Evolutionary conservation across 768 basidiomycete species (phyloP), one percentile per base, ranked within the genome.

Genomic region (Mycena olivaceomarginata): DNA sequence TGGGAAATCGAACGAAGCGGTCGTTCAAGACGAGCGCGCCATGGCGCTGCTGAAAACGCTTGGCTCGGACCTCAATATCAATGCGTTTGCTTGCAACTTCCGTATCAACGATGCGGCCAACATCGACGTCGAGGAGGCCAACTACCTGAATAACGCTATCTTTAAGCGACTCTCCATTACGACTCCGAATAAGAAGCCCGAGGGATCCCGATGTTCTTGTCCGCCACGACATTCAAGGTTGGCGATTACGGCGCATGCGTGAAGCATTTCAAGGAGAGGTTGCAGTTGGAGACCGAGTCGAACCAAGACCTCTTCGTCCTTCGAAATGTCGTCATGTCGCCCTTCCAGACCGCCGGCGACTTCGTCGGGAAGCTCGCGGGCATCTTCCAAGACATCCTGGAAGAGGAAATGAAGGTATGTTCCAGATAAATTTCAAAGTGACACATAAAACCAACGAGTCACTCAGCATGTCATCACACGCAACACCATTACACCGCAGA

Each of bases 81-180:
- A 89, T 72, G 83, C 86, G 2, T 90, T 90, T 71, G 84, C 86
- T 2, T 85, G 85, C 82, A 89, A 90, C 82, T 89, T 89, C 83
- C 82, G 83, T 22, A 72, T 85, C 62, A 80, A 84, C 66, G 87
- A 83, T 46, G 69, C 64, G 43, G 51, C 81, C 70, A 90, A 88
- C 81, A 79, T 78, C 51, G 86, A 87, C 80, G 81, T 89, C 71
- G 83, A 77, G 43, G 87, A 88, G 75, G 88, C 89, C 20, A 90
- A 89, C 72, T 80, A 82, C 68, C 83, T 90, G n/a, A 89, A 89
- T 72, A 79, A 77, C 7, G 80, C 84, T 31, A 85, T 90, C 71
- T 88, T 85, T 80, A 82, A 88, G 56, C 81, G 84, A 39, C 82
- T 89, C 11, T 88, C 89, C 12, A 80, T 88, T 41, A 81, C 81